A percentile compares a stretch with the other conserved stretches of the same genome.
These are phyloP conservation scores for Phaffia tasmanica DNA, from an alignment of 768 basidiomycete genomes.

Conservation along the genomic window DNA sequence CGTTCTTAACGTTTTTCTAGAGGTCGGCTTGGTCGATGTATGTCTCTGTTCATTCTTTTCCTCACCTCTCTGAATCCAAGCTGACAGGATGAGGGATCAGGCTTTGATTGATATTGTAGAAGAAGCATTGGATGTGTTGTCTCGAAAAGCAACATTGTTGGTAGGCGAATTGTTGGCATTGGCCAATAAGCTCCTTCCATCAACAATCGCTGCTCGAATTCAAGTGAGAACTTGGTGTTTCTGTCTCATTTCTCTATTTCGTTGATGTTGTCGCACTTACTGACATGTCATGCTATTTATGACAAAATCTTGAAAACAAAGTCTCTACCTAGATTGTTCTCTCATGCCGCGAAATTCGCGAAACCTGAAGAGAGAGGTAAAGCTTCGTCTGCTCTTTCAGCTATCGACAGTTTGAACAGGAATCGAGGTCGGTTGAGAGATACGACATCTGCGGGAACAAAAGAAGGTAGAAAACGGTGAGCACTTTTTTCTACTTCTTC, in stretches of 20 bases:
- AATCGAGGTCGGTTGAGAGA: slow-evolving; percentile 59
- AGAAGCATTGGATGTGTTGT: slow-evolving; percentile 48
- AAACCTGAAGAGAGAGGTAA: slow-evolving; percentile 65
- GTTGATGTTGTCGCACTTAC: background rate
- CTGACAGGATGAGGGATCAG: slow-evolving; percentile 39
- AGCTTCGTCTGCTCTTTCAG: slow-evolving; percentile 70
- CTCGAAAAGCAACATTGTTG: slow-evolving; percentile 78
- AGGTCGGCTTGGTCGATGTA: slow-evolving; percentile 81
- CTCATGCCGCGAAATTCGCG: slow-evolving; percentile 63
- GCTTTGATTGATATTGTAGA: slow-evolving; percentile 75
- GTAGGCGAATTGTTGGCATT: slow-evolving; percentile 84
- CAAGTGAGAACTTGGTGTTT: slow-evolving; percentile 47
- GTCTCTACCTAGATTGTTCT: slow-evolving; percentile 75
- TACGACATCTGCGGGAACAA: slow-evolving; percentile 44
- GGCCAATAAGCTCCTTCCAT: slow-evolving; percentile 73
- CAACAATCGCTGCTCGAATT: slow-evolving; percentile 66
- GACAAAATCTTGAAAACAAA: slow-evolving; percentile 33
- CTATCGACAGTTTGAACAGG: slow-evolving; percentile 88
- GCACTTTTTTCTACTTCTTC: slow-evolving; percentile 21
- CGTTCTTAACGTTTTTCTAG: slow-evolving; percentile 67
- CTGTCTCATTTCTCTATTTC: background rate
- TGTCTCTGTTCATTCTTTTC: slow-evolving; percentile 28
- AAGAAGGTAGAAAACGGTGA: slow-evolving; percentile 56
- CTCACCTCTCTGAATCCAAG: background rate
- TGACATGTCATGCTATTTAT: background rate